Evolutionary conservation across 1,284 basidiomycete genomes (phyloP).

Genomic region (Pyrrhoderma noxium): DNA sequence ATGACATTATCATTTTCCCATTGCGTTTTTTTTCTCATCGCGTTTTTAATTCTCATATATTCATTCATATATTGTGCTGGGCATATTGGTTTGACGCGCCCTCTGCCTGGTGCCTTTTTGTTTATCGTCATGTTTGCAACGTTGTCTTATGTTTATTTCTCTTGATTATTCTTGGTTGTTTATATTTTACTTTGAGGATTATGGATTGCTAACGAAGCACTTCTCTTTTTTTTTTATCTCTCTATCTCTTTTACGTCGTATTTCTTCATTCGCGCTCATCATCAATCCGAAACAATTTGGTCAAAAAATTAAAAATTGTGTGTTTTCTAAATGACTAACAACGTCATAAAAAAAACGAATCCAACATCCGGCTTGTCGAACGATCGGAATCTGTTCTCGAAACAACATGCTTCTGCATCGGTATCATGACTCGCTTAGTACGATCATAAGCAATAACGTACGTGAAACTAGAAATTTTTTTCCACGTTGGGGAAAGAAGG

Average conservation of each 20-base stretch:
- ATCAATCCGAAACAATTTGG: too few species aligned
- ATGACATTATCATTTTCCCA: conserved; percentile 23
- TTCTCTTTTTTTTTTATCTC: too few species aligned
- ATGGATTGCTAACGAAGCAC: background rate
- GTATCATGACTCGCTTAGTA: conserved; percentile 28
- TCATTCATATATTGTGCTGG: conserved; percentile 19
- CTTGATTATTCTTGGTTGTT: conserved; percentile 1
- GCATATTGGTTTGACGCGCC: background rate
- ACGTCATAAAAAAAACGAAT: too few species aligned
- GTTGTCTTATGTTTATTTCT: conserved; percentile 20
- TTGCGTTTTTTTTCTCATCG: conserved; percentile 16
- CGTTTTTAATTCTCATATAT: conserved; percentile 11
- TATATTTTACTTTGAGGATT: conserved; percentile 4
- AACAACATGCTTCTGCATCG: too few species aligned
- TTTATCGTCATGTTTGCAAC: too few species aligned
- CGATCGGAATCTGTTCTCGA: too few species aligned
- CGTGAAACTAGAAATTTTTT: conserved; percentile 28
- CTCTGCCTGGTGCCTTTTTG: too few species aligned
- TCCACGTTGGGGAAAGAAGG: background rate
- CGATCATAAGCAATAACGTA: conserved; percentile 64
- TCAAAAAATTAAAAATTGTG: too few species aligned
- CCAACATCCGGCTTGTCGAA: too few species aligned
- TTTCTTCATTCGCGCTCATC: too few species aligned
- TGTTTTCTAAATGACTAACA: too few species aligned
- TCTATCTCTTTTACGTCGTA: background rate